Conservation (phyloP, 176 grass and related monocot species). For the Secale cereale region DNA sequence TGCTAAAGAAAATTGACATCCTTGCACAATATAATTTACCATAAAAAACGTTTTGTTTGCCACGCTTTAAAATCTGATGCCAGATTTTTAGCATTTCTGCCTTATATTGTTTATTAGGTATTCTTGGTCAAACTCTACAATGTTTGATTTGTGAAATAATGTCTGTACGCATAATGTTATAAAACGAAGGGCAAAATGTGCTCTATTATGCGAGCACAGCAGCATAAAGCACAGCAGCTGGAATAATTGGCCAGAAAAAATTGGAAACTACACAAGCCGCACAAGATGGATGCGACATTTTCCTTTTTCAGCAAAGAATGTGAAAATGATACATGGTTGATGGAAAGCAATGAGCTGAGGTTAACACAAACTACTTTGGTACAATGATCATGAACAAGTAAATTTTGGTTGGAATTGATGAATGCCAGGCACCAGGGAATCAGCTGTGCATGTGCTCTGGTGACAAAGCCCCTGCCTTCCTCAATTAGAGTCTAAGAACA, state of each 20-base stretch:
- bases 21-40: too few relatives aligned
- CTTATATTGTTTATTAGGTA: too few relatives aligned
- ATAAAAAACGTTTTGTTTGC: too few relatives aligned
- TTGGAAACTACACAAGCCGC: slow-evolving; percentile 25
- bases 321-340: slow-evolving; percentile 37
- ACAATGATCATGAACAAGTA: slow-evolving; percentile 75
- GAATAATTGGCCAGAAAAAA: neutral
- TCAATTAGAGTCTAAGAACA: slow-evolving; percentile 60
- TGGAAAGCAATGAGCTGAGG: slow-evolving; percentile 42
- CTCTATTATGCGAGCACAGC: neutral
- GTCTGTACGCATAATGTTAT: neutral
- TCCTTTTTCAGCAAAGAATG: slow-evolving; percentile 54
- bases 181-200: neutral
- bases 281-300: slow-evolving; percentile 28
- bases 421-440: slow-evolving; percentile 44
- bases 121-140: too few relatives aligned
- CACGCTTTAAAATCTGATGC: too few relatives aligned
- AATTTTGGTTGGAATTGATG: slow-evolving; percentile 50
- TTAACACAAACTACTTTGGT: slow-evolving; percentile 47
- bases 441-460: slow-evolving; percentile 36
- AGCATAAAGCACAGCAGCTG: neutral
- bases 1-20: too few relatives aligned
- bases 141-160: too few relatives aligned
- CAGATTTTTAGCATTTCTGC: too few relatives aligned
- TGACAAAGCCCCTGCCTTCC: slow-evolving; percentile 3